phyloP scores from a whole-genome alignment of 306 rosid genomes.

The Pterocarpus macrocarpus region DNA sequence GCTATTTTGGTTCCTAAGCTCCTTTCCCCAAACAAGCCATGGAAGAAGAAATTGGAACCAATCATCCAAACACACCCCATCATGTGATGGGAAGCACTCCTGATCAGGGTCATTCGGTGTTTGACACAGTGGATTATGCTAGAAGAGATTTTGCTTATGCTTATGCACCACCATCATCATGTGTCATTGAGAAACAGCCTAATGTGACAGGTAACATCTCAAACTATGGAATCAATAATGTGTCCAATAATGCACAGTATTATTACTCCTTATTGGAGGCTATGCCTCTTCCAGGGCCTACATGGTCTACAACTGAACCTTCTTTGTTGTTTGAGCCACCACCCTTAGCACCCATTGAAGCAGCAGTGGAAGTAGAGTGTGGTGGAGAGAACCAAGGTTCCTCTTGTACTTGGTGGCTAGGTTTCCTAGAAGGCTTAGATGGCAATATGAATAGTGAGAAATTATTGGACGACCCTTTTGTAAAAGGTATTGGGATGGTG shows the following conservation, averaged over 20 bases:
- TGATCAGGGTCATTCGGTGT: not conserved
- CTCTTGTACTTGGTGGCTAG: constrained; percentile 62
- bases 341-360: constrained; percentile 42
- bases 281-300: constrained; percentile 68
- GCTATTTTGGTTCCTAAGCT: not conserved
- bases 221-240: constrained; percentile 2
- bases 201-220: constrained; percentile 28
- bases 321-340: constrained; percentile 49
- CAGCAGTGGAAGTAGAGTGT: constrained; percentile 34
- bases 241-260: constrained; percentile 43
- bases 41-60: constrained; percentile 29
- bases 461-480: constrained; percentile 35
- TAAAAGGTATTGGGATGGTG: constrained; percentile 21
- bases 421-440: constrained; percentile 60
- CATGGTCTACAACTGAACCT: constrained; percentile 73
- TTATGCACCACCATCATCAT: constrained; percentile 27
- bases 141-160: constrained; percentile 45
- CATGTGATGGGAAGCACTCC: too few species aligned
- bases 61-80: constrained; percentile 9
- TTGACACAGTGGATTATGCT: constrained; percentile 40
- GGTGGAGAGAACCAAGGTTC: constrained; percentile 60
- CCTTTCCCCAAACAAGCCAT: not conserved
- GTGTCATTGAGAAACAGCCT: constrained; percentile 22
- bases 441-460: constrained; percentile 24
- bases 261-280: constrained; percentile 65